Conservation (phyloP, 2,329 filamentous ascomycete genomes). For the Colletotrichum higginsianum region DNA sequence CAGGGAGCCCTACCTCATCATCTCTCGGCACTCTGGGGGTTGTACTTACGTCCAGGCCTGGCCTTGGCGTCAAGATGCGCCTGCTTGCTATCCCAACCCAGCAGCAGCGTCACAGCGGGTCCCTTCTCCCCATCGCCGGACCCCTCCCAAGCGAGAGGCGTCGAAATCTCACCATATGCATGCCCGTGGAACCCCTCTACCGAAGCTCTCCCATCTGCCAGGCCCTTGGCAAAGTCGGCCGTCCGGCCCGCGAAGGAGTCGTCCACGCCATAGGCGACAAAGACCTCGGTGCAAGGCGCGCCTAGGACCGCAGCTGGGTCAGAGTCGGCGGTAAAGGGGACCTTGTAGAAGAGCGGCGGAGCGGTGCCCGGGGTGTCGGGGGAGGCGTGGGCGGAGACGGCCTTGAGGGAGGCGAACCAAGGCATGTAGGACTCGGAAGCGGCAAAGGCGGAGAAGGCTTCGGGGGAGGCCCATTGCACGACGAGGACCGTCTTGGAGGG, state of each 20-base stretch:
- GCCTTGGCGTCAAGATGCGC: conserved; percentile 51
- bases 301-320: conserved; percentile 49
- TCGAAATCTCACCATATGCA: conserved; percentile 52
- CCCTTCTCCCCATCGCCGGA: conserved; percentile 47
- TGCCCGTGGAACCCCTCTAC: conserved; percentile 51
- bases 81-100: conserved; percentile 59
- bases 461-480: conserved; percentile 53
- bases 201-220: conserved; percentile 46
- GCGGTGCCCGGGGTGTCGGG: conserved; percentile 29
- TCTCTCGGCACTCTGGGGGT: background rate
- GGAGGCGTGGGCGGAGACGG: conserved; percentile 45
- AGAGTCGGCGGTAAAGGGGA: conserved; percentile 23
- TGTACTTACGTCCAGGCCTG: conserved; percentile 45
- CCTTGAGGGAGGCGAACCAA: conserved; percentile 56
- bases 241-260: conserved; percentile 43
- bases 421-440: conserved; percentile 57
- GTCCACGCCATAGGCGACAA: conserved; percentile 53
- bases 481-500: conserved; percentile 52
- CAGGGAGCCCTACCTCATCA: background rate
- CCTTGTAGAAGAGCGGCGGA: conserved; percentile 46
- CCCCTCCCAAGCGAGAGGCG: conserved; percentile 47
- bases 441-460: conserved; percentile 57
- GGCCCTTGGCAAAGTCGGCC: conserved; percentile 49
- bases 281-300: conserved; percentile 57
- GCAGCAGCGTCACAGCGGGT: conserved; percentile 51